Conservation (phyloP, 2,329 filamentous ascomycete species). For the Hymenoscyphus infarciens region DNA sequence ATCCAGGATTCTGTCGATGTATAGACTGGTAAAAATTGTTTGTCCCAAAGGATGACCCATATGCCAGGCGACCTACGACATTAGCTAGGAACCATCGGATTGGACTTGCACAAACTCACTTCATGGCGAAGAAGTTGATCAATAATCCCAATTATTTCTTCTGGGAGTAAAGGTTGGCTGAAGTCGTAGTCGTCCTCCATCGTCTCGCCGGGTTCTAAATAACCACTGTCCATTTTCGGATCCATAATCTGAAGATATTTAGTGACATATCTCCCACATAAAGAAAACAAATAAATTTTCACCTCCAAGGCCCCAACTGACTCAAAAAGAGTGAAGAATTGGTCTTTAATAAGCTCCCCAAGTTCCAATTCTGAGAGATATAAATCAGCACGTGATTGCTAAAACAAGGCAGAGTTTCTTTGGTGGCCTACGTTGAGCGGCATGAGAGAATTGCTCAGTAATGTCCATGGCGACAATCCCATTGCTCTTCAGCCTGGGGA, state of each 20-base stretch:
- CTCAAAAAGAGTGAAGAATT: constrained; percentile 89
- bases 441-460: constrained; percentile 51
- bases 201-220: constrained; percentile 71
- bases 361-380: constrained; percentile 60
- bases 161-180: constrained; percentile 60
- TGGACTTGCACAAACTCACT: constrained; percentile 43
- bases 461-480: constrained; percentile 57
- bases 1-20: constrained; percentile 79
- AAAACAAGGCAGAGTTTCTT: constrained; percentile 7
- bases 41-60: constrained; percentile 93
- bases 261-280: not conserved
- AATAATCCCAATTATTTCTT: constrained; percentile 87
- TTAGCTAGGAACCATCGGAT: constrained; percentile 10
- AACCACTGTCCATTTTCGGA: constrained; percentile 97
- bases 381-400: constrained; percentile 28
- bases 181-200: constrained; percentile 82
- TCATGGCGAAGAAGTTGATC: constrained; percentile 89
- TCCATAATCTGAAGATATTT: constrained; percentile 80
- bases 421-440: constrained; percentile 47
- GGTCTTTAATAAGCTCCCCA: constrained; percentile 90
- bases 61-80: constrained; percentile 83
- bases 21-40: constrained; percentile 87
- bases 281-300: constrained; percentile 22
- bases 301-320: constrained; percentile 83
- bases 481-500: constrained; percentile 36